Evolutionary conservation across 2,329 filamentous ascomycete species (phyloP).

Genomic region (Sarocladiaceae sp.): DNA sequence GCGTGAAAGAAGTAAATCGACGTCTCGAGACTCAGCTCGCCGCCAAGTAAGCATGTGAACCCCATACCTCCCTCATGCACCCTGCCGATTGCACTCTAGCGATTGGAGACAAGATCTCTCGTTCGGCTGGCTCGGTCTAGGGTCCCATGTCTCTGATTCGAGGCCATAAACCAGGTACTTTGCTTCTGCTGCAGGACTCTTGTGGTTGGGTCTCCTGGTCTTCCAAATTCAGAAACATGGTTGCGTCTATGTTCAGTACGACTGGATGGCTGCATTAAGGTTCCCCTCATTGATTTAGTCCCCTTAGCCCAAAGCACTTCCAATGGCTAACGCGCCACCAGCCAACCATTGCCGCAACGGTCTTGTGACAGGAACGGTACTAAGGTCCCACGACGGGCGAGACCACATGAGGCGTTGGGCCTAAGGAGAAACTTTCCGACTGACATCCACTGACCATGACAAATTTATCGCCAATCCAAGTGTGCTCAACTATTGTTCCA

Average conservation of each 20-base stretch:
- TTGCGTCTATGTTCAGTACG: not conserved
- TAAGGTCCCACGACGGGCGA: not conserved
- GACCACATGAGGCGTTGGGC: not conserved
- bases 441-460: not conserved
- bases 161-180: not conserved
- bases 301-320: not conserved
- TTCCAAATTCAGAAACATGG: not conserved
- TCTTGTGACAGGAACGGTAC: not conserved
- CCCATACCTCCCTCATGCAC: not conserved
- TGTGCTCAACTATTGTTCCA: too few species aligned
- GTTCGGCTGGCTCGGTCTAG: conserved; percentile 2
- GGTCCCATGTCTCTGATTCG: conserved; percentile 1
- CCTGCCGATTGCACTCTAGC: too few species aligned
- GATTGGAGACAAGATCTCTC: conserved; percentile 4
- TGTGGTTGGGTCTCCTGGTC: too few species aligned
- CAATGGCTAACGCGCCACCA: not conserved
- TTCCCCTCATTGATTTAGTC: not conserved
- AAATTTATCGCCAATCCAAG: not conserved
- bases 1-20: not conserved
- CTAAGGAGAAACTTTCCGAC: conserved; percentile 3
- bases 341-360: not conserved
- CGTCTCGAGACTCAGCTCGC: not conserved
- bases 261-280: not conserved
- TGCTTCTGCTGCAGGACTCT: not conserved
- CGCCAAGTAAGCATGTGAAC: not conserved